Evolutionary conservation across 768 basidiomycete genomes (phyloP), one percentile per base, ranked within the genome.

Genomic region (Pilatotrama ljubarskyi): DNA sequence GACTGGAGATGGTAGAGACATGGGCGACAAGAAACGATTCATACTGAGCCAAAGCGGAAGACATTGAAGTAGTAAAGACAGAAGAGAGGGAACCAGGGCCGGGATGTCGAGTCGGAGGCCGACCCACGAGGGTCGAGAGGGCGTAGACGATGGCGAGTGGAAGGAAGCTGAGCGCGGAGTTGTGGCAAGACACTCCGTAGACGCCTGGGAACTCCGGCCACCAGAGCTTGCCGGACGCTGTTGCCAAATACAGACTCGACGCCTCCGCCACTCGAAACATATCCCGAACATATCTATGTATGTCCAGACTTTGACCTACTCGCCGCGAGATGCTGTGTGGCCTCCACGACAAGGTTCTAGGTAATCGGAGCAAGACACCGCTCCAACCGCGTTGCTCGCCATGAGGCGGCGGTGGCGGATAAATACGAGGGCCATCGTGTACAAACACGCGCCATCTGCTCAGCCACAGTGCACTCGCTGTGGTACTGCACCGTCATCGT

Each of bases 1-100:
- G 76, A n/a, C 87, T 84, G 18, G 90, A 87, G 51, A 98, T 91
- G 20, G 91, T 86, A 1, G 88, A 85, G 22, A 91, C 86, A 75
- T 98, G 97, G 56, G 87, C 82, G 58, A 97, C 77, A 60, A 97
- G 80, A 68, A 94, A 91, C 25, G 82, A 75, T 70, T 95, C 93
- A 74, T 96, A 96, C 72, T 78, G 85, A 62, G 83, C 84, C 66
- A 87, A 68, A 40, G 83, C 78, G 49, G 82, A 80, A 64, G 86
- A 78, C 88, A 90, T 90, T 63, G 71, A 61, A 68, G n/a, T n/a
- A 64, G 59, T 59, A 58, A 61, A 43, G 55, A 64, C 52, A 58
- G 65, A 55, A 58, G 24, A 40, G 47, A 29, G 50, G 59, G 26
- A 37, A 40, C 18, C 32, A 17, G 24, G 26, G 36, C 51, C 46